phyloP scores from a whole-genome alignment of 2,329 filamentous ascomycete species.

The Bipolaris oryzae region DNA sequence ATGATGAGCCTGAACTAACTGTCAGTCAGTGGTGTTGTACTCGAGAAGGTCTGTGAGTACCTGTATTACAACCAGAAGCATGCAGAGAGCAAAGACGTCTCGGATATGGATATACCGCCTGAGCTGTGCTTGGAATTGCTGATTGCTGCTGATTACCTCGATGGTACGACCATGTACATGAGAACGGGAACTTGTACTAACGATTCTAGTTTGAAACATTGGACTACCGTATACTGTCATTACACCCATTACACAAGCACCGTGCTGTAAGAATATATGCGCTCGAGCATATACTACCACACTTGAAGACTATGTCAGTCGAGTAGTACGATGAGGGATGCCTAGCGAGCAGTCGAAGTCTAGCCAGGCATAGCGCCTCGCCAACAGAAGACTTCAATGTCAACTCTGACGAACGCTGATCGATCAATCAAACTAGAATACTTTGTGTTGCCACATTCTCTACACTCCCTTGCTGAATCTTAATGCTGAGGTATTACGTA shows the following conservation, averaged over 20 bases:
- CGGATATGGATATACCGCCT: constrained; percentile 80
- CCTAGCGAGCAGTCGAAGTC: neutral
- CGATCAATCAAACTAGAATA: neutral
- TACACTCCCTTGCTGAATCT: neutral
- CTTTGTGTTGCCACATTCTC: neutral
- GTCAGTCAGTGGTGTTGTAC: constrained; percentile 66
- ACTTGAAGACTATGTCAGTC: neutral
- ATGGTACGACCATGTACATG: constrained; percentile 25
- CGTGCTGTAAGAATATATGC: neutral
- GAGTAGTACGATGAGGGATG: neutral
- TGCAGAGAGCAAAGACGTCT: constrained; percentile 71
- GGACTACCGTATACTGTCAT: no score
- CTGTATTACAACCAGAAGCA: constrained; percentile 82
- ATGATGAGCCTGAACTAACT: constrained; percentile 8
- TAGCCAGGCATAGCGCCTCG: neutral
- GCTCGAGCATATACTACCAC: neutral
- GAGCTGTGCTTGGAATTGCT: constrained; percentile 79
- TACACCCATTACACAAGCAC: neutral
- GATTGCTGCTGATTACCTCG: constrained; percentile 77
- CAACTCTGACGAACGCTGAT: neutral
- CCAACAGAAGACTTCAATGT: neutral
- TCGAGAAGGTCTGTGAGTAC: constrained; percentile 83
- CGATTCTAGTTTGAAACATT: constrained; percentile 1
- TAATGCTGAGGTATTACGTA: neutral
- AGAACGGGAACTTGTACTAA: neutral